phyloP scores from a whole-genome alignment of 192 early-diverging fungal genomes.

The Paraglomus brasilianum region DNA sequence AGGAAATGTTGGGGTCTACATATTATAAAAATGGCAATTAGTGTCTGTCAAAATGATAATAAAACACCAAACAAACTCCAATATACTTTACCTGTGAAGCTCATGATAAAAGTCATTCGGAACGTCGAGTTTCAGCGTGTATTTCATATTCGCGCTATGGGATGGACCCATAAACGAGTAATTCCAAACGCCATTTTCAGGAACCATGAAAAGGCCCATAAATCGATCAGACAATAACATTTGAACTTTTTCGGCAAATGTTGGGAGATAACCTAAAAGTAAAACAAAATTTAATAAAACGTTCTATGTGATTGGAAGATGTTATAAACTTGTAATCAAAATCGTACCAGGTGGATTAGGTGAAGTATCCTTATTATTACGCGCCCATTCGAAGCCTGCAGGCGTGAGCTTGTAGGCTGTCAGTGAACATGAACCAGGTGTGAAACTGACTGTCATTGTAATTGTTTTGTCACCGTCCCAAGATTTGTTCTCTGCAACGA shows the following conservation, averaged over 20 bases:
- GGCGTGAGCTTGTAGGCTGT: constrained; percentile 95
- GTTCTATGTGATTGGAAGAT: neutral
- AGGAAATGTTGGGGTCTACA: constrained; percentile 86
- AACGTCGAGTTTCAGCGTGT: constrained; percentile 81
- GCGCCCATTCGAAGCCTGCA: constrained; percentile 96
- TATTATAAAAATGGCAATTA: neutral
- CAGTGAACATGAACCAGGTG: constrained; percentile 95
- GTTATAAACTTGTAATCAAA: neutral
- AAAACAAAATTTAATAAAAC: neutral
- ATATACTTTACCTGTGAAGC: constrained; percentile 58
- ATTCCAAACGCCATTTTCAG: constrained; percentile 94
- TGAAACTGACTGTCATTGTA: constrained; percentile 93
- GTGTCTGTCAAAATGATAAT: neutral
- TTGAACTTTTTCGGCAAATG: constrained; percentile 95
- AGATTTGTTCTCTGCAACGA: constrained; percentile 80
- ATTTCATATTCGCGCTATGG: constrained; percentile 91
- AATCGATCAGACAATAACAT: constrained; percentile 95
- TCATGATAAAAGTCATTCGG: constrained; percentile 98
- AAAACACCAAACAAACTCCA: neutral
- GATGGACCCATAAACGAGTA: constrained; percentile 98
- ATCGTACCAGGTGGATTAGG: constrained; percentile 62
- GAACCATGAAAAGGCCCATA: constrained; percentile 99
- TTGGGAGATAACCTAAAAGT: constrained; percentile 72
- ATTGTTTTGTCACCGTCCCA: constrained; percentile 98
- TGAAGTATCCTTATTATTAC: constrained; percentile 86